A percentile compares a stretch with the other conserved stretches of the same genome.
Evolutionary conservation across 2,329 filamentous ascomycete genomes (phyloP).

Genomic region (Gremmenia infestans): DNA sequence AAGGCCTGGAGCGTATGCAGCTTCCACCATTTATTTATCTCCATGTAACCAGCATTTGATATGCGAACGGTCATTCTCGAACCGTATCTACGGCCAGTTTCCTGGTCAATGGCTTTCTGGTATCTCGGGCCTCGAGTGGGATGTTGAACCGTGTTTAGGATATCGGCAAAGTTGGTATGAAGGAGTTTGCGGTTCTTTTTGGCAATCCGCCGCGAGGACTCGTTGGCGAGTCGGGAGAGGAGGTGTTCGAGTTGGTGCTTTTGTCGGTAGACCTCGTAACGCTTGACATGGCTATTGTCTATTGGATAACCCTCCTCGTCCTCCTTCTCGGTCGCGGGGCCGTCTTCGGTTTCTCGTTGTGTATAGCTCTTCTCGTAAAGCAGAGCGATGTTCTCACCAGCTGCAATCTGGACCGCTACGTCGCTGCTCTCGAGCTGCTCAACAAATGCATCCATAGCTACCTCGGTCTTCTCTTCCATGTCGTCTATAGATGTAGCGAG

Average conservation of each 20-base stretch:
- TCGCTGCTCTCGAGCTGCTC: slow-evolving; percentile 64
- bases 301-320: slow-evolving; percentile 31
- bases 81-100: slow-evolving; percentile 55
- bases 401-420: slow-evolving; percentile 59
- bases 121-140: slow-evolving; percentile 63
- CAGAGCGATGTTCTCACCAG: slow-evolving; percentile 67
- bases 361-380: slow-evolving; percentile 60
- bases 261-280: slow-evolving; percentile 63
- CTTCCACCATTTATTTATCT: slow-evolving; percentile 72
- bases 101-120: slow-evolving; percentile 56
- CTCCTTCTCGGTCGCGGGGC: slow-evolving; percentile 39
- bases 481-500: slow-evolving; percentile 63
- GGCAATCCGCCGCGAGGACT: slow-evolving; percentile 56
- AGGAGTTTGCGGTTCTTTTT: slow-evolving; percentile 63
- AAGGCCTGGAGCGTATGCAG: slow-evolving; percentile 57
- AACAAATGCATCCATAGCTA: slow-evolving; percentile 62
- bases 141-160: slow-evolving; percentile 61
- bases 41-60: slow-evolving; percentile 52
- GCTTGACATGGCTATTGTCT: slow-evolving; percentile 48
- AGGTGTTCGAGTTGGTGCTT: slow-evolving; percentile 54
- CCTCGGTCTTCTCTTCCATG: slow-evolving; percentile 57
- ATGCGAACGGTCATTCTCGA: slow-evolving; percentile 58
- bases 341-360: slow-evolving; percentile 41
- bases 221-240: slow-evolving; percentile 53
- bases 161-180: slow-evolving; percentile 62